Evolutionary conservation across 169 alveolate genomes (phyloP).

Genomic region (Plasmodium yoelii): DNA sequence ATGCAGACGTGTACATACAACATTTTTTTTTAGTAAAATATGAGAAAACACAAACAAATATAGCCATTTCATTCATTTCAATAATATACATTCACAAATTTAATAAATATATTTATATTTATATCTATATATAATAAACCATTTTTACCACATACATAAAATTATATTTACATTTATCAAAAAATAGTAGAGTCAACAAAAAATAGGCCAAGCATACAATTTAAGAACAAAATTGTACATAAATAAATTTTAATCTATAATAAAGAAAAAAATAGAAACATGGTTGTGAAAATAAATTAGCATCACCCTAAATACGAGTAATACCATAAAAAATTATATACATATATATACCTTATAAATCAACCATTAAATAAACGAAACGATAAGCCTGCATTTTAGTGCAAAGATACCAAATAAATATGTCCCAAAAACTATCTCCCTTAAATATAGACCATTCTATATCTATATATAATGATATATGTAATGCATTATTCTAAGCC

Average conservation of each 20-base stretch:
- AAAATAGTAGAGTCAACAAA: constrained; percentile 2
- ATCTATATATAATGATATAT: too few species aligned
- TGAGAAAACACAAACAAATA: constrained; percentile 22
- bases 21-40: constrained; percentile 14
- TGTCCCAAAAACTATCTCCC: too few species aligned
- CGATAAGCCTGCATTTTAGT: constrained; percentile 30
- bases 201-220: neutral
- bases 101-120: constrained; percentile 7
- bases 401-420: constrained; percentile 25
- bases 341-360: too few species aligned
- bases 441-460: too few species aligned
- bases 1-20: constrained; percentile 55
- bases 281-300: too few species aligned
- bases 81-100: constrained; percentile 7
- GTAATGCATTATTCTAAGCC: too few species aligned
- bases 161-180: neutral
- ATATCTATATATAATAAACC: neutral
- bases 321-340: too few species aligned
- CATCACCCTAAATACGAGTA: too few species aligned
- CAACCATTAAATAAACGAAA: too few species aligned
- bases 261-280: too few species aligned
- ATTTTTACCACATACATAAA: constrained; percentile 2
- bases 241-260: too few species aligned
- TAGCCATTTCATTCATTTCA: constrained; percentile 1
- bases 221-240: too few species aligned